phyloP scores from a whole-genome alignment of 202 grass and related monocot species.

The Setaria viridis region DNA sequence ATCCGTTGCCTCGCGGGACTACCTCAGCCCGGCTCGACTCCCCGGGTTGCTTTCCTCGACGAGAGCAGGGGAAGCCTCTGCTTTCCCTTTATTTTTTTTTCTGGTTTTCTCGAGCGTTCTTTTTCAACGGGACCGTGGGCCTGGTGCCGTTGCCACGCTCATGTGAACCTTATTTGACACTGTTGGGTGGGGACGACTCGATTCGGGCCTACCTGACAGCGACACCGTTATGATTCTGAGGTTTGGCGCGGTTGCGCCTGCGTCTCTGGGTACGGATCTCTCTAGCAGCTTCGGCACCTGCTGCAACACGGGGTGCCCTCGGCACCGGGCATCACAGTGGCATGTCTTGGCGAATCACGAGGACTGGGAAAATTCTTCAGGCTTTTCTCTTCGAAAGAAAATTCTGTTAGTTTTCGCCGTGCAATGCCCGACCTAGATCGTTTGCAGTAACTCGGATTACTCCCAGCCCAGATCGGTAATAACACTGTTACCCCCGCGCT shows the following conservation, averaged over 20 bases:
- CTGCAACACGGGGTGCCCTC: background rate
- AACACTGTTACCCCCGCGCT: background rate
- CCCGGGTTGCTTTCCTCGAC: conserved; percentile 29
- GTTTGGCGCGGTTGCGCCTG: background rate
- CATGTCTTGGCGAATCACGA: background rate
- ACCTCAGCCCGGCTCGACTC: conserved; percentile 3
- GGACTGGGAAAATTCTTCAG: background rate
- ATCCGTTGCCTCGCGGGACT: conserved; percentile 20
- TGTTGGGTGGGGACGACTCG: background rate
- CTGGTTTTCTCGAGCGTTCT: conserved; percentile 24
- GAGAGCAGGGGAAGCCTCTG: too few relatives aligned
- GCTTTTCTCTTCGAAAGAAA: too few relatives aligned
- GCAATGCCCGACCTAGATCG: background rate
- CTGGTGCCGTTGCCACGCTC: background rate
- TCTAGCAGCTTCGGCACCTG: conserved; percentile 29
- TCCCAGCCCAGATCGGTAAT: background rate
- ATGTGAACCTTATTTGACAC: background rate
- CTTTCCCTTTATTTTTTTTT: background rate
- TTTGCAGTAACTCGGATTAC: too few relatives aligned
- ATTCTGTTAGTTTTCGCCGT: too few relatives aligned
- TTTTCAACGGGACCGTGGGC: background rate
- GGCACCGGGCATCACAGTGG: background rate
- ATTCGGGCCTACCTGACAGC: background rate
- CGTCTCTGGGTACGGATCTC: background rate
- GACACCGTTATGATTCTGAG: rapidly evolving